Base-by-base conservation (phyloP, 75 land plant genomes). In the Azolla pinnata region DNA sequence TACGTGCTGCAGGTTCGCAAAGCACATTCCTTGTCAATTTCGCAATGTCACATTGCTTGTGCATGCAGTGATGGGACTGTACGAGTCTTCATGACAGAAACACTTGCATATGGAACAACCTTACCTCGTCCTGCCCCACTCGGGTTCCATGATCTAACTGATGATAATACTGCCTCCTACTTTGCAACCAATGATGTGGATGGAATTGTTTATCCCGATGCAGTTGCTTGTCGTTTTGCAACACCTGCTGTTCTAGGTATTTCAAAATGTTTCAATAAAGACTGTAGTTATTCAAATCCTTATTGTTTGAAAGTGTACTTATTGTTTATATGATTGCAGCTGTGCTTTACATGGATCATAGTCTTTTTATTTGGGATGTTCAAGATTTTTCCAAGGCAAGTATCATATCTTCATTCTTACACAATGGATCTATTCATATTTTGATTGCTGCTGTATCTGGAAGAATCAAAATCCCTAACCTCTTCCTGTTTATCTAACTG, bases 271-370 rank as follows among this genome's bases (percentile, higher is more conserved):
- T n/a, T 44, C 32, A 33, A 4, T 46, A 2, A 23, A 18, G 49
- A 38, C 42, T 38, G 7, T 38, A 14, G 10, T 38, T 8, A 38
- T 38, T 38, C 12, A 14, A 38, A 38, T 38, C 42, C 7, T 38
- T 38, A 38, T 8, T 8, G 42, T 38, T 38, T 38, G 42, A 38
- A 8, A 7, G 12, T 14, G 9, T 59, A 33, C 17, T 59, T 1
- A 59, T 33, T 23, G 49, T 46, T 14, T 14, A 38, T 8, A 46
- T 46, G 49, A 61, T 64, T 76, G 67, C 88, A 85, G 88, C 75
- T 61, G 86, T 85, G 42, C 59, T 85, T 48, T 85, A 85, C 71
- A 75, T 71, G 57, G 88, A 85, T 73, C 88, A 85, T 52, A 79
- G 77, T 57, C 77, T 85, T 30, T 74, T 71, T 42, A 58, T 85